A percentile compares a stretch with the other conserved stretches of the same genome.
These are phyloP conservation scores for Evernia prunastri DNA, from an alignment of 495 filamentous ascomycete species.

Conservation along the genomic window DNA sequence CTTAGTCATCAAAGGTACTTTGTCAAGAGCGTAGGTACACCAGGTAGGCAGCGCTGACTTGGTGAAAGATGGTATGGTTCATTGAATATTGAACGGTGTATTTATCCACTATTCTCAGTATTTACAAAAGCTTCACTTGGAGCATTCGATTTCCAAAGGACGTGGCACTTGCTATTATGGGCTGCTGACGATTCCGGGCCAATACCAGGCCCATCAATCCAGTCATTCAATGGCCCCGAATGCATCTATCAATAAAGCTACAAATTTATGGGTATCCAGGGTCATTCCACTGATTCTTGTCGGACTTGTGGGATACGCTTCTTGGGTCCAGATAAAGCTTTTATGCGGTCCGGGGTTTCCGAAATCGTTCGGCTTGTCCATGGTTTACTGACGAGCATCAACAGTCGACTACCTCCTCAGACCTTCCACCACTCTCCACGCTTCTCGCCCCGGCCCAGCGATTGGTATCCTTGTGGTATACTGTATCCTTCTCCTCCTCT, in stretches of 20 bases:
- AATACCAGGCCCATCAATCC: not conserved
- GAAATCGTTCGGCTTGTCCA: constrained; percentile 5
- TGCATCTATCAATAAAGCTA: constrained; percentile 35
- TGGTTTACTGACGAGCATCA: constrained; percentile 11
- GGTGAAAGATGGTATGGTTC: not conserved
- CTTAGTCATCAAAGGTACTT: too few relatives aligned
- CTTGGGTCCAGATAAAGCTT: constrained; percentile 53
- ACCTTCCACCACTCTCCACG: constrained; percentile 37
- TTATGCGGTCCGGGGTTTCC: constrained; percentile 47
- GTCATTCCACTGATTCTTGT: constrained; percentile 54
- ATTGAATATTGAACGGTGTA: not conserved
- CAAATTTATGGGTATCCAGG: constrained; percentile 48
- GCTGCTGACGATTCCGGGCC: constrained; percentile 11
- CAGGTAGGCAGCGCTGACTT: not conserved
- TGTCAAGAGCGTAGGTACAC: too few relatives aligned
- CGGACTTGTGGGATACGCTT: constrained; percentile 54
- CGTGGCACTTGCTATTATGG: not conserved
- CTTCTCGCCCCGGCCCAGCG: constrained; percentile 48
- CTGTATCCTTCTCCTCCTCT: constrained; percentile 58
- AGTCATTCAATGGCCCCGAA: constrained; percentile 10
- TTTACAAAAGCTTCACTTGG: not conserved
- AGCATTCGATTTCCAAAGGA: not conserved
- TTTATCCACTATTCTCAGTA: not conserved
- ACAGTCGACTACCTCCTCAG: constrained; percentile 60
- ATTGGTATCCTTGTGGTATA: constrained; percentile 65